These are phyloP conservation scores for Phytophthora uliginosa DNA, from an alignment of 352 stramenopile genomes.

Conservation along the genomic window DNA sequence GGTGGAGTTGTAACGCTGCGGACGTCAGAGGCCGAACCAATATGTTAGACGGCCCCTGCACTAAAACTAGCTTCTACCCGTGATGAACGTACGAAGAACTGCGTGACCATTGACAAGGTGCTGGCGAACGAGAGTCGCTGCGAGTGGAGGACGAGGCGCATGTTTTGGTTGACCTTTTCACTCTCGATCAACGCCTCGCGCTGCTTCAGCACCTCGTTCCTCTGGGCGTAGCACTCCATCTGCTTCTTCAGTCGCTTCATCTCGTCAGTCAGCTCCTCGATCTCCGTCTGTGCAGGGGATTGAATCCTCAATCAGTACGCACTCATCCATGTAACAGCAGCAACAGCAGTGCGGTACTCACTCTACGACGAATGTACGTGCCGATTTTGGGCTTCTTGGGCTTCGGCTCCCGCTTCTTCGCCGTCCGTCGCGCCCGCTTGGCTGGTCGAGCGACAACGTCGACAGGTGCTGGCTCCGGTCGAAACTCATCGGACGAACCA, in stretches of 20 bases:
- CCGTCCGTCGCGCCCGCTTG: not conserved
- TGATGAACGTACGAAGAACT: conserved; percentile 29
- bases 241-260: conserved; percentile 16
- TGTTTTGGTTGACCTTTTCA: conserved; percentile 9
- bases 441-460: not conserved
- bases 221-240: not conserved
- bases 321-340: not conserved
- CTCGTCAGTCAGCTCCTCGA: conserved; percentile 19
- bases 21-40: not conserved
- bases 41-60: not conserved
- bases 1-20: conserved; percentile 17
- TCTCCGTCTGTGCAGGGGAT: conserved; percentile 16
- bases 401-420: conserved; percentile 1
- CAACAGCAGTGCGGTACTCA: not conserved
- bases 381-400: conserved; percentile 6
- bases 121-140: conserved; percentile 25
- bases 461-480: not conserved
- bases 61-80: not conserved
- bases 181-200: conserved; percentile 10
- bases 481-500: not conserved
- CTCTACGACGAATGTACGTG: conserved; percentile 3
- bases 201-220: not conserved
- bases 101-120: conserved; percentile 26
- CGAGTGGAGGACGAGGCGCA: conserved; percentile 15
- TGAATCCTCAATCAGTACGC: not conserved